These are phyloP conservation scores for Lasiodiplodia theobromae DNA, from an alignment of 2,329 filamentous ascomycete genomes.

Conservation along the genomic window DNA sequence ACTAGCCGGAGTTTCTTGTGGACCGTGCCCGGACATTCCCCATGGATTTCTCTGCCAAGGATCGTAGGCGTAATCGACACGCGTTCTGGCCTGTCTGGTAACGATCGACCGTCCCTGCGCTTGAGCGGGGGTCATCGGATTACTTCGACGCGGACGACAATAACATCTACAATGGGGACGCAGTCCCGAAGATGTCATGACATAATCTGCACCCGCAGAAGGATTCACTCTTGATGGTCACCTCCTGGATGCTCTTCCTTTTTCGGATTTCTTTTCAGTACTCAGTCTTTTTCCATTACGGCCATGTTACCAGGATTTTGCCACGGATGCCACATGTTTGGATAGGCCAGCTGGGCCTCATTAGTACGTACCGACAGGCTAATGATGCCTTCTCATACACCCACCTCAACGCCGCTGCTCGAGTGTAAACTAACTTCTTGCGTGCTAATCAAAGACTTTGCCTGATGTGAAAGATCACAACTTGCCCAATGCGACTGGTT, in stretches of 20 bases:
- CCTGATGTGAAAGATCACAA: conserved; percentile 19
- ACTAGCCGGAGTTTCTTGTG: conserved; percentile 6
- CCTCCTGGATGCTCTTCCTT: not conserved
- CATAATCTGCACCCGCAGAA: conserved; percentile 26
- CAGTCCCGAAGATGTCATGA: conserved; percentile 20
- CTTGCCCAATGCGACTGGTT: conserved; percentile 21
- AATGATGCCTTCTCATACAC: conserved; percentile 23
- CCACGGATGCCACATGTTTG: conserved; percentile 24
- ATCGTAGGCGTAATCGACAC: conserved; percentile 29
- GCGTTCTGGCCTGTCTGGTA: conserved; percentile 22
- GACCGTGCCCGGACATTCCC: conserved; percentile 5
- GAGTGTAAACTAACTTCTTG: conserved; percentile 27
- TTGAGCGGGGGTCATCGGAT: conserved; percentile 26
- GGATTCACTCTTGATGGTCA: not conserved
- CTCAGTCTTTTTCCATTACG: conserved; percentile 7
- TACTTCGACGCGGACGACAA: conserved; percentile 29
- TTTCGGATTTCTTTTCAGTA: conserved; percentile 21
- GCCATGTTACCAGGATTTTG: conserved; percentile 12
- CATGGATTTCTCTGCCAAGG: conserved; percentile 19
- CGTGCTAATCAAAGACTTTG: conserved; percentile 27
- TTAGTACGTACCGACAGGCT: conserved; percentile 31
- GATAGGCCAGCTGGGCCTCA: conserved; percentile 26
- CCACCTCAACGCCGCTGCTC: conserved; percentile 18
- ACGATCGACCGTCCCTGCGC: conserved; percentile 27
- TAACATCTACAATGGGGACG: conserved; percentile 18